Evolutionary conservation across 805 yeast genomes (phyloP).

Genomic region (Candida vaughaniae): DNA sequence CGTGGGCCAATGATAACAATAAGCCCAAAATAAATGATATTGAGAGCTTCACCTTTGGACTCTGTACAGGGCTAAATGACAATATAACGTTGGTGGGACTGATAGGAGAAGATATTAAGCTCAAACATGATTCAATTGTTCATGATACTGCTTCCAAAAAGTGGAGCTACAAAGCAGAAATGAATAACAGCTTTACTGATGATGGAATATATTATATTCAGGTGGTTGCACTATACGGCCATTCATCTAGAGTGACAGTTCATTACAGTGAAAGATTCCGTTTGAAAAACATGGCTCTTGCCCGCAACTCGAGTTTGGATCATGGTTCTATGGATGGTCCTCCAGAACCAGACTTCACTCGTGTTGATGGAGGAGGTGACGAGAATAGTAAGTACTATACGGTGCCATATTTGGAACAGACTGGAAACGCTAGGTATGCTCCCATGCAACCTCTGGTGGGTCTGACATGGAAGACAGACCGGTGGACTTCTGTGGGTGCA

Average conservation of each 20-base stretch:
- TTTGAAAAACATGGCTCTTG: constrained; percentile 6
- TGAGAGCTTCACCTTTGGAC: constrained; percentile 4
- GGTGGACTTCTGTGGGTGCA: constrained; percentile 4
- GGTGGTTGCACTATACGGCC: constrained; percentile 7
- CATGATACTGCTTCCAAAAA: background rate
- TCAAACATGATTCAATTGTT: background rate
- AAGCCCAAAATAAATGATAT: constrained; percentile 8
- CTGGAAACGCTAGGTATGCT: constrained; percentile 13
- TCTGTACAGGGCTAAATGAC: constrained; percentile 13
- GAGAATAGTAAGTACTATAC: constrained; percentile 5
- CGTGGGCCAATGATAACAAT: constrained; percentile 11
- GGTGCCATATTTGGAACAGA: constrained; percentile 13
- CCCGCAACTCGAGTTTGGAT: background rate
- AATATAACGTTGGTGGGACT: constrained; percentile 6
- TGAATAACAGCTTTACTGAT: constrained; percentile 1
- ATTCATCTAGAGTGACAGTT: constrained; percentile 2
- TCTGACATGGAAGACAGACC: constrained; percentile 4
- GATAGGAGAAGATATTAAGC: constrained; percentile 1
- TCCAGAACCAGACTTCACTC: constrained; percentile 7
- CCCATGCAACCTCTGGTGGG: constrained; percentile 14
- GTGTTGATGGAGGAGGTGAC: background rate
- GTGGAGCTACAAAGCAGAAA: constrained; percentile 5
- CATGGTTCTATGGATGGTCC: constrained; percentile 11
- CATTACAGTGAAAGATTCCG: constrained; percentile 14
- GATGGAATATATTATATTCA: constrained; percentile 14